Evolutionary conservation across 768 basidiomycete genomes (phyloP).

Genomic region (Pleurotus platypus): DNA sequence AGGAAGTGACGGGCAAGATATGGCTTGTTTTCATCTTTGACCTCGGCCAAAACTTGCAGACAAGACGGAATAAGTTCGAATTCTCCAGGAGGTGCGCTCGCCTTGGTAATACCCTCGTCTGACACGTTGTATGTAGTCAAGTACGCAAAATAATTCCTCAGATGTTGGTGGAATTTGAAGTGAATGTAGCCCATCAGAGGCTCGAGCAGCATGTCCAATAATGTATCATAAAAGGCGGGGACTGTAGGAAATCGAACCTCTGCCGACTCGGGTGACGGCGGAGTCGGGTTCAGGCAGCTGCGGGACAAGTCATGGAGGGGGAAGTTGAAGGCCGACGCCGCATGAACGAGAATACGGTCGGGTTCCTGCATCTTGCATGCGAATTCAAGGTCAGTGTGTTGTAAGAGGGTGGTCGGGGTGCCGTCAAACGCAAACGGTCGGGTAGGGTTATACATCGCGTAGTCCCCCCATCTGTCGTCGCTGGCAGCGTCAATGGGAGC

Average conservation of each 20-base stretch:
- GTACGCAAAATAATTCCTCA: neutral
- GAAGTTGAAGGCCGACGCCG: slow-evolving; percentile 11
- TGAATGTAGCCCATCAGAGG: neutral
- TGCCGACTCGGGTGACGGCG: neutral
- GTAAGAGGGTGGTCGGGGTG: neutral
- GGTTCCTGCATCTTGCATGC: slow-evolving; percentile 4
- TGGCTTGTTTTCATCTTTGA: neutral
- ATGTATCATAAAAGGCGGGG: slow-evolving; percentile 5
- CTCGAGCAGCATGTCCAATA: neutral
- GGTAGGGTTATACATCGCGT: neutral
- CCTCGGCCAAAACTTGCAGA: neutral
- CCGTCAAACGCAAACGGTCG: neutral
- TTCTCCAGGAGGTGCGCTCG: neutral
- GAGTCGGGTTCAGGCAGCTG: slow-evolving; percentile 12
- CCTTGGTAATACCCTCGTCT: neutral
- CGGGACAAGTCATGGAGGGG: slow-evolving; percentile 11
- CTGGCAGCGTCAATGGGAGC: neutral
- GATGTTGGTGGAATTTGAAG: neutral
- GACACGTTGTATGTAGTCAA: neutral
- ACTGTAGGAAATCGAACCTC: slow-evolving; percentile 14
- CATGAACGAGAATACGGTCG: slow-evolving; percentile 12
- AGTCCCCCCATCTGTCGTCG: slow-evolving; percentile 1
- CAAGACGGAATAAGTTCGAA: neutral
- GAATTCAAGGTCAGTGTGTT: neutral
- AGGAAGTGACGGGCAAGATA: neutral